phyloP scores from a whole-genome alignment of 163 green algal species.

The Scenedesmus sp. region DNA sequence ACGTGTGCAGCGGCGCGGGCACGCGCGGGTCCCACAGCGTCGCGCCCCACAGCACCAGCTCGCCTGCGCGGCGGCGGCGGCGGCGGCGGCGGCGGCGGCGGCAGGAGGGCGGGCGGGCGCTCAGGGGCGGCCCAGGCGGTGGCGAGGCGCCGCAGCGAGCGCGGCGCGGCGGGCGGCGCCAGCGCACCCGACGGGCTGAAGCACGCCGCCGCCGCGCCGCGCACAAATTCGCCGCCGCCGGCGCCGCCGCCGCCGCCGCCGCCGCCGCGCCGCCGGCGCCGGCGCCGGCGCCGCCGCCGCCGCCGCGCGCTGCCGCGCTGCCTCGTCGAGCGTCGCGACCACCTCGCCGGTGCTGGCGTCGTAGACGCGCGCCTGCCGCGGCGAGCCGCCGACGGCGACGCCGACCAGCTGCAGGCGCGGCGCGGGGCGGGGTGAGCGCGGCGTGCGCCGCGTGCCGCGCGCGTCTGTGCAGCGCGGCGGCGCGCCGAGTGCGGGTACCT shows the following conservation, averaged over 20 bases:
- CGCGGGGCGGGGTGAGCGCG: neutral
- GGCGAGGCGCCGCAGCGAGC: no score
- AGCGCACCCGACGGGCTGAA: constrained; percentile 59
- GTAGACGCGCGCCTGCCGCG: constrained; percentile 58
- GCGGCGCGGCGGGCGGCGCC: neutral
- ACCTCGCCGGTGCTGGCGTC: constrained; percentile 53
- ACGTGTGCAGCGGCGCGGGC: constrained; percentile 66
- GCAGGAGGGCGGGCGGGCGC: neutral
- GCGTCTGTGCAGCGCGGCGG: no score
- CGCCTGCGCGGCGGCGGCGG: neutral
- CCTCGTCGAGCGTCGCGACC: constrained; percentile 24
- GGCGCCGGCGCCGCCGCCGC: neutral
- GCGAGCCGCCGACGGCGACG: constrained; percentile 22
- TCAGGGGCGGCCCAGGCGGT: no score
- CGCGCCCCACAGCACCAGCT: constrained; percentile 73
- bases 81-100: no score
- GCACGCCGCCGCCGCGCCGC: constrained; percentile 47
- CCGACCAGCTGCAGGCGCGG: constrained; percentile 40
- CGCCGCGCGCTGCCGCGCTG: neutral
- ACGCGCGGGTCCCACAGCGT: constrained; percentile 74
- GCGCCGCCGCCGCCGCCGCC: neutral
- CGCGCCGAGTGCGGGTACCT: constrained; percentile 33
- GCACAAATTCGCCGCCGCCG: constrained; percentile 11
- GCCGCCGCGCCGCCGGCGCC: neutral
- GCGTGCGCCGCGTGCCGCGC: neutral